Base-by-base conservation (phyloP, 1,284 basidiomycete genomes). In the Papiliotrema fonsecae region DNA sequence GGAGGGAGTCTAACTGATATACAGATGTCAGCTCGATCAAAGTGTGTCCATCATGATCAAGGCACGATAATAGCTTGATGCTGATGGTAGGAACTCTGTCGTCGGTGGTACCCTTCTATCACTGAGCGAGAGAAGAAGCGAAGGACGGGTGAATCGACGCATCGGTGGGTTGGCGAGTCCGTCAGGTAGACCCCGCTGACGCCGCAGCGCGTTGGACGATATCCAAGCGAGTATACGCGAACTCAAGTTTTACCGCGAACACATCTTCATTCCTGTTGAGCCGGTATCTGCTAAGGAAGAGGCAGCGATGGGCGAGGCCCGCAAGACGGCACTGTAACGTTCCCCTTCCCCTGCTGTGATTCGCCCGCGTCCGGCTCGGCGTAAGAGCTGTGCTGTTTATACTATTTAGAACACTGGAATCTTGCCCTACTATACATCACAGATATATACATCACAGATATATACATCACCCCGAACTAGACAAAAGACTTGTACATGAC, bases 401-500 rank as follows among this genome's bases (percentile, higher is more conserved):
- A n/a, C n/a, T n/a, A n/a, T n/a, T n/a, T n/a, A n/a, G n/a, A n/a
- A n/a, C n/a, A n/a, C n/a, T n/a, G n/a, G n/a, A n/a, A n/a, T n/a
- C n/a, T n/a, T n/a, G n/a, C n/a, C n/a, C n/a, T n/a, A n/a, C n/a
- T n/a, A n/a, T n/a, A n/a, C n/a, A n/a, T n/a, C n/a, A n/a, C n/a
- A n/a, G n/a, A n/a, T n/a, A n/a, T n/a, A n/a, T n/a, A n/a, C n/a
- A n/a, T n/a, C n/a, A n/a, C n/a, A n/a, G 10, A 35, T 32, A 21
- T 31, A 7, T 13, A 10, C 30, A n/a, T 4, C 46, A 27, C 43
- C 32, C 31, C 7, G 10, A 26, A 6, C 48, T 54, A 63, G 13
- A 72, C 77, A 58, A 92, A 91, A 55, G 80, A 83, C 75, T 87
- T 90, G 76, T 88, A 88, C 61, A 88, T 82, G 21, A 97, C 81